These are phyloP conservation scores for Pisolithus tinctorius DNA, from an alignment of 768 basidiomycete genomes.

Conservation along the genomic window DNA sequence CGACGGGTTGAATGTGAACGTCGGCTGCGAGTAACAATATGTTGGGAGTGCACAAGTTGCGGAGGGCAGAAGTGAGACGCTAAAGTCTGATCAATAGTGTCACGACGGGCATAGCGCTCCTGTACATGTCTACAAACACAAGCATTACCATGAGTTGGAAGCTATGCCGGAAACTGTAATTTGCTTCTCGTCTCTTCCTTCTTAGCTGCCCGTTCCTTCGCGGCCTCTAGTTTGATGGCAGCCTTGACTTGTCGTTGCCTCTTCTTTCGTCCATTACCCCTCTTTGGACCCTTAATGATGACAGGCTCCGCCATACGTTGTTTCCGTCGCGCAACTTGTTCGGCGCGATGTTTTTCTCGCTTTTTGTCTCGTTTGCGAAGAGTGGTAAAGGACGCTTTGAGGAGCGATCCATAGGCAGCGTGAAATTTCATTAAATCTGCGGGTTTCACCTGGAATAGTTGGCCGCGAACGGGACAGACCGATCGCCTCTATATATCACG, in stretches of 20 bases:
- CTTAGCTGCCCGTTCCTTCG: conserved; percentile 56
- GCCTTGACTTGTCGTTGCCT: conserved; percentile 68
- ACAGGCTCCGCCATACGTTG: conserved; percentile 70
- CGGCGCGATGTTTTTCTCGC: conserved; percentile 73
- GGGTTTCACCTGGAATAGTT: conserved; percentile 46
- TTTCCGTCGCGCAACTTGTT: conserved; percentile 61
- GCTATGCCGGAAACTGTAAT: neutral
- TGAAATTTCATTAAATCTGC: conserved; percentile 64
- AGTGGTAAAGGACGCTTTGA: conserved; percentile 73
- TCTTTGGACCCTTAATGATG: conserved; percentile 64
- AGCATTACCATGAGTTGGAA: too few species aligned
- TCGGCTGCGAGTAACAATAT: too few species aligned
- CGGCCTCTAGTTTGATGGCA: conserved; percentile 58
- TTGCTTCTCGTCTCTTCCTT: conserved; percentile 40
- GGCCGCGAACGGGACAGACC: neutral
- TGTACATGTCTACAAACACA: too few species aligned
- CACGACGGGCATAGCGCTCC: too few species aligned
- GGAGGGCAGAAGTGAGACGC: too few species aligned
- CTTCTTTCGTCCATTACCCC: conserved; percentile 66
- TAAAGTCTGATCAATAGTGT: too few species aligned
- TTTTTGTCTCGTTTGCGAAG: conserved; percentile 94
- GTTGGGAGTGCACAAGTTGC: too few species aligned
- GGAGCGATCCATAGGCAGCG: conserved; percentile 62
- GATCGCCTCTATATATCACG: neutral
- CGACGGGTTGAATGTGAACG: too few species aligned